Conservation (phyloP, 495 filamentous ascomycete genomes). For the Penicillium canescens region DNA sequence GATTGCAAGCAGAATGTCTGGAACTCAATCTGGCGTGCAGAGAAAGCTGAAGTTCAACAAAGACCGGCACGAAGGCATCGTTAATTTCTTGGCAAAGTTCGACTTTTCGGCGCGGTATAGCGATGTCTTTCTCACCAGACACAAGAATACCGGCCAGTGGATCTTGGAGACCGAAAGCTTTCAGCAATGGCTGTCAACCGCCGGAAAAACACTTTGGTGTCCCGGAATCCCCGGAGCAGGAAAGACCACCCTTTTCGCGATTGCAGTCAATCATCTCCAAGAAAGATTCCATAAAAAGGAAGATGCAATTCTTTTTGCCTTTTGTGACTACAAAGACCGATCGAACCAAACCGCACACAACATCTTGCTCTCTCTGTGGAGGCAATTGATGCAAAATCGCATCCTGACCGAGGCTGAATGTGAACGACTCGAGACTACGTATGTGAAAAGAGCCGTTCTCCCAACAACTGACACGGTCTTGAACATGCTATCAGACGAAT, state of each 20-base stretch:
- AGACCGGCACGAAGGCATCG: background rate
- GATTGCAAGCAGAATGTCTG: background rate
- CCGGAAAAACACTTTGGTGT: constrained; percentile 2
- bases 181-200: background rate
- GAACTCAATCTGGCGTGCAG: background rate
- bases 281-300: background rate
- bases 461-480: background rate
- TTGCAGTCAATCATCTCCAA: constrained; percentile 2
- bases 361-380: background rate
- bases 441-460: background rate
- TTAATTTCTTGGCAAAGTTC: background rate
- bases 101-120: constrained; percentile 2
- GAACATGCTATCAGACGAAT: background rate
- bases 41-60: background rate
- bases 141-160: constrained; percentile 1
- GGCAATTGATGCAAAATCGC: constrained; percentile 2
- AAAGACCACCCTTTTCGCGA: background rate
- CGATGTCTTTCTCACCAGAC: background rate
- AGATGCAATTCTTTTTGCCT: constrained; percentile 1
- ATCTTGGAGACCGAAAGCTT: background rate
- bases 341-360: background rate
- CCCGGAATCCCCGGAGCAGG: constrained; percentile 5
- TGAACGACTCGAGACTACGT: background rate
- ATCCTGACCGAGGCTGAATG: background rate
- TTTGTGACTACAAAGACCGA: constrained; percentile 4